Evolutionary conservation across 225 moss, liverwort and hornwort genomes (phyloP), one percentile per base, ranked within the genome.

Genomic region (Polytrichum formosum): DNA sequence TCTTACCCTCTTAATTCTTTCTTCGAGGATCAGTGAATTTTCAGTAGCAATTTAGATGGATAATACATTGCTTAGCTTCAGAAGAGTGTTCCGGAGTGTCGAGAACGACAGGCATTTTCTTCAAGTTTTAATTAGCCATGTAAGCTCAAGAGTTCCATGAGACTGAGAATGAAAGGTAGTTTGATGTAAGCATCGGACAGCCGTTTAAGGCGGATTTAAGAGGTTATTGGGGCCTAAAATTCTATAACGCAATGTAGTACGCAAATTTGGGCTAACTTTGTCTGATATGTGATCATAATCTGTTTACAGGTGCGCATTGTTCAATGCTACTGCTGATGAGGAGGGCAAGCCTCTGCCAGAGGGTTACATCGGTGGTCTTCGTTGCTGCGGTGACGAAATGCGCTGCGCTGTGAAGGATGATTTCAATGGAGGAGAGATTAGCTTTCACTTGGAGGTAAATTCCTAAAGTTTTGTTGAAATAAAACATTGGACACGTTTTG

Each of bases 301-400:
- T 21, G 5, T 70, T 1, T 20, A 18, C 25, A 86, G 86, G 58
- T 87, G 86, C 19, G 1, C 72, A 18, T 62, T 83, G 28, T 87
- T n/a, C 30, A 87, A 87, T 31, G 80, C 83, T 5, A 87, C 83
- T 21, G 10, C 65, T 5, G 80, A 76, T 10, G 86, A 87, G 76
- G 75, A 69, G 1, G 86, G 80, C 0, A 29, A 26, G 3, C 76
- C 86, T 6, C 70, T 87, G 74, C 80, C 83, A n/a, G 78, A 83
- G 69, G 86, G 78, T 1, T 87, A 87, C 1, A 70, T 83, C 16
- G 86, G 86, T 58, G 86, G 86, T 13, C 55, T 87, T 69, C 63
- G 73, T 20, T 87, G 86, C 64, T 87, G 86, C 18, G 74, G 76
- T 22, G 86, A 87, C 0, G 83, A 75, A 7, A 67, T 64, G 5